phyloP scores from a whole-genome alignment of 2,329 filamentous ascomycete species.

The Coleophoma crateriformis region DNA sequence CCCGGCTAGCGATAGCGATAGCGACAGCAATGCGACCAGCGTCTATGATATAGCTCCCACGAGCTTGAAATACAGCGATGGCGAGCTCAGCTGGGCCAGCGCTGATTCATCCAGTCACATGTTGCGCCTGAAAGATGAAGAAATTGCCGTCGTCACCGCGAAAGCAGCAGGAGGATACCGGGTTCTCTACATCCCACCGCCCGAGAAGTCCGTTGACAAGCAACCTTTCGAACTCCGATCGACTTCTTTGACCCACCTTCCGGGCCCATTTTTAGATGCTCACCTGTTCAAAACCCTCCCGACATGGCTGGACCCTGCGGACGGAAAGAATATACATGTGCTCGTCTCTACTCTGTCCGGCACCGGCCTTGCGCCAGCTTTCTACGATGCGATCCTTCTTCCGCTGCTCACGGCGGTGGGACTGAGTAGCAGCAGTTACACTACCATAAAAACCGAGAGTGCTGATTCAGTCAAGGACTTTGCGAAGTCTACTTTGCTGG shows the following conservation, averaged over 20 bases:
- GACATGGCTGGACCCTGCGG: slow-evolving; percentile 22
- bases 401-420: slow-evolving; percentile 47
- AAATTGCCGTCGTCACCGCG: slow-evolving; percentile 25
- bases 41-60: not conserved
- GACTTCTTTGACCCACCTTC: slow-evolving; percentile 27
- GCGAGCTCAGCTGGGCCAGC: not conserved
- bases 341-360: slow-evolving; percentile 66
- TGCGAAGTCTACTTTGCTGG: slow-evolving; percentile 41
- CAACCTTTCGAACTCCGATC: slow-evolving; percentile 22
- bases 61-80: not conserved
- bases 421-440: slow-evolving; percentile 34
- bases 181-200: slow-evolving; percentile 34
- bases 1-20: not conserved
- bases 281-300: slow-evolving; percentile 34
- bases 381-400: slow-evolving; percentile 49
- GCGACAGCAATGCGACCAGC: slow-evolving; percentile 1
- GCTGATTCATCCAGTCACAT: not conserved
- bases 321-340: slow-evolving; percentile 42
- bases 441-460: slow-evolving; percentile 57
- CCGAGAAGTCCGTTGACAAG: slow-evolving; percentile 17
- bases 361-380: slow-evolving; percentile 46
- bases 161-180: slow-evolving; percentile 18
- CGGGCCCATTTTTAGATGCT: slow-evolving; percentile 29
- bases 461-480: slow-evolving; percentile 60
- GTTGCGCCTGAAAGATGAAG: slow-evolving; percentile 19